Base-by-base conservation (phyloP, 208 protist genomes). In the Porcisia deanei region DNA sequence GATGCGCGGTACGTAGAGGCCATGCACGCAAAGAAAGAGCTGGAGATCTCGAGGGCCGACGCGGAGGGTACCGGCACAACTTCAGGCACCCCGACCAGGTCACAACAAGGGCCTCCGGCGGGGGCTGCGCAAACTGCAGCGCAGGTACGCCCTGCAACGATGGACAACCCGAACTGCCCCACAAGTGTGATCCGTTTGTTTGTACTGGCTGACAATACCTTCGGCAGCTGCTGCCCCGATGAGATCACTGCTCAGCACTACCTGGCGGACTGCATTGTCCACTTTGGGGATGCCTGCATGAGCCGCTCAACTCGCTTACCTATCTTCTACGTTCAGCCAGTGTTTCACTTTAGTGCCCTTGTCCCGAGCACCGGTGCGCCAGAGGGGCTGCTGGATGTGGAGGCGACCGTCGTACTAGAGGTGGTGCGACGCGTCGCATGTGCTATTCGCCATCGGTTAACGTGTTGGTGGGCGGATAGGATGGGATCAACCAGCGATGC, bases 221-320 rank as follows among this genome's bases (percentile, higher is more conserved):
- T 97, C 75, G 94, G 89, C 52, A 92, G 90, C 67, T 98, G 96
- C 83, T 98, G 96, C 82, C 89, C 92, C 0, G 96, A 98, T 72
- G 93, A 95, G 76, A 92, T 98, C 60, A 96, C 93, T 0, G 91
- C 96, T 12, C 88, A 94, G 76, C 96, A 98, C 75, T 92, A 94
- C 81, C 49, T 67, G 25, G 81, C 82, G 16, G 90, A 98, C 39
- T 93, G 85, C 70, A 94, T 98, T 71, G 82, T 98, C 68, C 94
- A 98, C 82, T 98, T 95, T 85, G 96, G 96, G 5, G 83, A 93
- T 25, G 90, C 94, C 22, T 98, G 96, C 82, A 88, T 95, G 83
- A 98, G 90, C 72, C 82, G 83, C 52, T 89, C 86, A n/a, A 89
- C 89, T 14, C 83, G 92, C 14, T 84, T 96, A 39, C 94, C 94